phyloP scores from a whole-genome alignment of 2,329 filamentous ascomycete genomes.

The Exutisphaerella laricina region DNA sequence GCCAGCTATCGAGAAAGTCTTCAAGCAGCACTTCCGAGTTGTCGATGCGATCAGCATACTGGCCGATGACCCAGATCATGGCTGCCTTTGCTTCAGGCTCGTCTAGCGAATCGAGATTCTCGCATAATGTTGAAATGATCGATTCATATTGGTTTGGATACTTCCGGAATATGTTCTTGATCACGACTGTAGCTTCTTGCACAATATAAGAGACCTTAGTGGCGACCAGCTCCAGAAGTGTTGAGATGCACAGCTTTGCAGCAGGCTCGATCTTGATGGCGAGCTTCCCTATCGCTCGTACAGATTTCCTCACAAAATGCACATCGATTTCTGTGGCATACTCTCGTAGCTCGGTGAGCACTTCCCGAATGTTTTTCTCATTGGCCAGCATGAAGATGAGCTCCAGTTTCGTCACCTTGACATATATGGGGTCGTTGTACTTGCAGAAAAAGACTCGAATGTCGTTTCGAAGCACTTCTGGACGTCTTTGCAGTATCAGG shows the following conservation, averaged over 20 bases:
- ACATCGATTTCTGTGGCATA: slow-evolving; percentile 98
- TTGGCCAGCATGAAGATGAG: slow-evolving; percentile 98
- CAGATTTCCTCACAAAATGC: slow-evolving; percentile 96
- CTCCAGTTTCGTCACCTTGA: slow-evolving; percentile 98
- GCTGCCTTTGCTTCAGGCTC: slow-evolving; percentile 97
- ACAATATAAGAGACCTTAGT: slow-evolving; percentile 99
- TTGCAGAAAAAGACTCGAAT: slow-evolving; percentile 99
- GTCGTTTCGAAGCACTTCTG: slow-evolving; percentile 90
- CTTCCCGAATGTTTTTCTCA: slow-evolving; percentile 91
- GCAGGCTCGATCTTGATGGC: slow-evolving; percentile 98
- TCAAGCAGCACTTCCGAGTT: slow-evolving; percentile 91
- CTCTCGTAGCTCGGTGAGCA: slow-evolving; percentile 87
- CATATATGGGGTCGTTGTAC: slow-evolving; percentile 99
- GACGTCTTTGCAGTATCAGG: slow-evolving; percentile 84
- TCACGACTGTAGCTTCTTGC: slow-evolving; percentile 96
- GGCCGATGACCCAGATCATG: slow-evolving; percentile 99
- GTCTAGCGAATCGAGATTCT: slow-evolving; percentile 92
- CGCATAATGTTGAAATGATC: slow-evolving; percentile 91
- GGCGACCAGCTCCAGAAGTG: slow-evolving; percentile 84
- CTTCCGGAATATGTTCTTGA: slow-evolving; percentile 98
- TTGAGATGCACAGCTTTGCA: slow-evolving; percentile 83
- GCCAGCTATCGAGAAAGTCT: slow-evolving; percentile 89
- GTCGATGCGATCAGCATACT: slow-evolving; percentile 95
- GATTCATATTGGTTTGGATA: slow-evolving; percentile 98
- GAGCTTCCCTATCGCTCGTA: slow-evolving; percentile 93